Conservation (phyloP, 805 yeast genomes). For the Spathaspora sp. region DNA sequence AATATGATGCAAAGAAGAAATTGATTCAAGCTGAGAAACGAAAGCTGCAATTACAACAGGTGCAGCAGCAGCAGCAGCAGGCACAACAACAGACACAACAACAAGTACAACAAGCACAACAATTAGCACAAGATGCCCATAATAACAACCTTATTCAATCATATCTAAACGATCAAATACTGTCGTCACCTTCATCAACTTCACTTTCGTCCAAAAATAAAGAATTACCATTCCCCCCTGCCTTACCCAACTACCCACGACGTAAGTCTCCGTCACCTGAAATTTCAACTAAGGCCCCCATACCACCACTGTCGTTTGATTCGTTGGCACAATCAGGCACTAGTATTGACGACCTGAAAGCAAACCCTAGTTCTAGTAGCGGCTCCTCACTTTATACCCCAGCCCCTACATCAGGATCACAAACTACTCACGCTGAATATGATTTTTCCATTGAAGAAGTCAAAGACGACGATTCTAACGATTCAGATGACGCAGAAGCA, state of each 20-base stretch:
- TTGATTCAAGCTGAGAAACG: constrained; percentile 9
- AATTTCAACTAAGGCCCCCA: not conserved
- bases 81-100: not conserved
- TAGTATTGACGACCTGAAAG: not conserved
- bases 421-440: not conserved
- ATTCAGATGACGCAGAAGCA: constrained; percentile 16
- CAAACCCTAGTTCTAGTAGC: not conserved
- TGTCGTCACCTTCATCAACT: not conserved
- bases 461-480: constrained; percentile 28
- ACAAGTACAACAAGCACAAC: too few relatives aligned
- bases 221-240: constrained; percentile 14
- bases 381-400: not conserved
- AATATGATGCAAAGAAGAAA: constrained; percentile 49
- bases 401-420: not conserved
- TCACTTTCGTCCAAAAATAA: constrained; percentile 10
- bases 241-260: not conserved
- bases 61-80: not conserved
- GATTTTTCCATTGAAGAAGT: constrained; percentile 39
- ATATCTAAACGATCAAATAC: constrained; percentile 1
- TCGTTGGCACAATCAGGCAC: not conserved
- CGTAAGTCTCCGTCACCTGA: not conserved
- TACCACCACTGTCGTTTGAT: not conserved
- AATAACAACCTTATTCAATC: constrained; percentile 6
- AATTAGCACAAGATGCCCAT: not conserved
- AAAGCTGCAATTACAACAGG: not conserved